Evolutionary conservation across 2,329 filamentous ascomycete species (phyloP).

Genomic region (Colletotrichum cordylinicola): DNA sequence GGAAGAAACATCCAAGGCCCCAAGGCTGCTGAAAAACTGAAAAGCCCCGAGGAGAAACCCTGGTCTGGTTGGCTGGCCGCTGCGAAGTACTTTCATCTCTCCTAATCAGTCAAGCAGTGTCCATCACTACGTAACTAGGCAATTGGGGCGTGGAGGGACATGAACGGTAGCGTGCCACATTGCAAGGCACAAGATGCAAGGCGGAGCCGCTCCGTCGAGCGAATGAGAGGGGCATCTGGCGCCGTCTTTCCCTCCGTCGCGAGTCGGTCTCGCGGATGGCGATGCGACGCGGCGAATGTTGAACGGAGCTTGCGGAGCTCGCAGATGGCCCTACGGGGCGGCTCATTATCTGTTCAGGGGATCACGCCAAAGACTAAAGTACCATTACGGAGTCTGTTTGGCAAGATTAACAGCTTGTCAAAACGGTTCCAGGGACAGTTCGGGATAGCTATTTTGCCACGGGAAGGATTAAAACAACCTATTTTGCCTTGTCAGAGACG

Average conservation of each 20-base stretch:
- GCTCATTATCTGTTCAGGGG: background rate
- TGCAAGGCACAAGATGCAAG: background rate
- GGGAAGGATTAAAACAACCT: background rate
- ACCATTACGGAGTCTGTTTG: background rate
- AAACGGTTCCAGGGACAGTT: background rate
- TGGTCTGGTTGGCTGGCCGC: background rate
- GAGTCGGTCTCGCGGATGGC: background rate
- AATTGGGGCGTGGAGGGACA: background rate
- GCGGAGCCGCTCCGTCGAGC: constrained; percentile 1
- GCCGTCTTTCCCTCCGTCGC: background rate
- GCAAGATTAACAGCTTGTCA: background rate
- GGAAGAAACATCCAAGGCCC: background rate
- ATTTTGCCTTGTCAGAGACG: background rate
- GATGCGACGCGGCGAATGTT: background rate
- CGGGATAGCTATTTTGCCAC: background rate
- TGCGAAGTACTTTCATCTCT: background rate
- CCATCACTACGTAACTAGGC: background rate
- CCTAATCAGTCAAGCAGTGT: background rate
- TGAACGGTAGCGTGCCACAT: background rate
- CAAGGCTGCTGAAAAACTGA: background rate
- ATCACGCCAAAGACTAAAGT: background rate
- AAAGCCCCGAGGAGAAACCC: background rate
- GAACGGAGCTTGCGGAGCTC: background rate
- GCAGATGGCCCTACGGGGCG: background rate
- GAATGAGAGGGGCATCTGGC: background rate